A percentile compares a stretch with the other conserved stretches of the same genome.
These are phyloP conservation scores for Didymella arachidicola DNA, from an alignment of 2,329 filamentous ascomycete species.

Conservation along the genomic window DNA sequence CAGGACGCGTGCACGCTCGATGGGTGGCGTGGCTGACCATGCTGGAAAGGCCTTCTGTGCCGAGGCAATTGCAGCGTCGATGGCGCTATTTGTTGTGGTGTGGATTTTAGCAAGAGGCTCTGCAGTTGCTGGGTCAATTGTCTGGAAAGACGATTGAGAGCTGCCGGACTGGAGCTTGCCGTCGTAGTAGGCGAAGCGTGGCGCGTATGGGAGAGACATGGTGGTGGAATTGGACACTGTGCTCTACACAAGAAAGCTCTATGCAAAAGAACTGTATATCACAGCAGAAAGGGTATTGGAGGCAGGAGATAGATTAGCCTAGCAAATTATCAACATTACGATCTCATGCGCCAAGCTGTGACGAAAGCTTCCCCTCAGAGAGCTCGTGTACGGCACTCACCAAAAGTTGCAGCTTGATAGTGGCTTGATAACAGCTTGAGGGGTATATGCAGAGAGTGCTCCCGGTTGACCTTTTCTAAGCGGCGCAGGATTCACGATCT, in stretches of 20 bases:
- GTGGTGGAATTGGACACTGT: conserved; percentile 4
- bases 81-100: conserved; percentile 69
- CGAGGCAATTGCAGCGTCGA: conserved; percentile 75
- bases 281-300: not conserved
- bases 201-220: conserved; percentile 55
- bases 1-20: conserved; percentile 78
- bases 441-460: conserved; percentile 4
- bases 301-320: not conserved
- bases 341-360: conserved; percentile 7
- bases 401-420: conserved; percentile 9
- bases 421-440: conserved; percentile 3
- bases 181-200: conserved; percentile 76
- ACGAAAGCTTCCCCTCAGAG: conserved; percentile 2
- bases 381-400: conserved; percentile 10
- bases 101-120: conserved; percentile 75
- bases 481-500: conserved; percentile 8
- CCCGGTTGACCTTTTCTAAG: not conserved
- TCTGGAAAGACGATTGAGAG: conserved; percentile 70
- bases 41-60: conserved; percentile 74
- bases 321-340: not conserved
- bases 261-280: not conserved
- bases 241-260: not conserved
- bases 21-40: conserved; percentile 79
- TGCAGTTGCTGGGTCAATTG: conserved; percentile 76
- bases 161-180: conserved; percentile 71